Evolutionary conservation across 1,284 basidiomycete genomes (phyloP), one percentile per base, ranked within the genome.

Genomic region (Marasmius sp.): DNA sequence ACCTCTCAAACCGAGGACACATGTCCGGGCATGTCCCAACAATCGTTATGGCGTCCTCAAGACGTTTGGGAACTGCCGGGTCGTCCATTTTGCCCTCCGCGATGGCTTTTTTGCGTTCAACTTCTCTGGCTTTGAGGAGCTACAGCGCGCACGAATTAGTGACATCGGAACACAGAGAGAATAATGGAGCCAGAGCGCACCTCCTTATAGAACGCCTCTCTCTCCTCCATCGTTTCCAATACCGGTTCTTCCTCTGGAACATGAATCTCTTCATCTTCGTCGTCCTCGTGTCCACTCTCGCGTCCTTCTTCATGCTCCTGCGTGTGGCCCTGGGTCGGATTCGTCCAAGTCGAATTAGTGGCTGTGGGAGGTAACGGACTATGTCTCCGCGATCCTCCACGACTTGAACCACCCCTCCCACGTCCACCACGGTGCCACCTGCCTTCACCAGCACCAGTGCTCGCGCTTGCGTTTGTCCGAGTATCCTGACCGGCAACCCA

Each of bases 1-100:
- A 95, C 20, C 92, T 83, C 76, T 99, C 97, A 69, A 94, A 97
- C 57, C 92, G 88, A 6, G 95, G 93, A 73, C 97, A 98, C 95
- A 98, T 98, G 65, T 93, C 90, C 76, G 83, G 78, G 71, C 97
- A 98, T 1, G 93, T 96, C 18, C 97, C 97, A 12, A 92, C 84
- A 69, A 98, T 89, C 37, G 90, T 91, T 59, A 95, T 92, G 2
- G 97, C 95, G 64, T 95, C 90, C 64, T 92, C 91, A 7, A 98
- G 82, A 27, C 90, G 83, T 66, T 91, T 92, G 4, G 91, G 85
- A 36, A 89, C 86, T 36, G 80, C 73, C 0, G 94, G 94, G 67
- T 95, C 93, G 61, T 93, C 92, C 82, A 97, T 94, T 68, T 92
- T 87, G 5, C 95, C 94, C 37, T 90, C 85, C 2, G 86, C 81